Conservation (phyloP, 2,329 filamentous ascomycete genomes). For the Cadophora luteo-olivacea region DNA sequence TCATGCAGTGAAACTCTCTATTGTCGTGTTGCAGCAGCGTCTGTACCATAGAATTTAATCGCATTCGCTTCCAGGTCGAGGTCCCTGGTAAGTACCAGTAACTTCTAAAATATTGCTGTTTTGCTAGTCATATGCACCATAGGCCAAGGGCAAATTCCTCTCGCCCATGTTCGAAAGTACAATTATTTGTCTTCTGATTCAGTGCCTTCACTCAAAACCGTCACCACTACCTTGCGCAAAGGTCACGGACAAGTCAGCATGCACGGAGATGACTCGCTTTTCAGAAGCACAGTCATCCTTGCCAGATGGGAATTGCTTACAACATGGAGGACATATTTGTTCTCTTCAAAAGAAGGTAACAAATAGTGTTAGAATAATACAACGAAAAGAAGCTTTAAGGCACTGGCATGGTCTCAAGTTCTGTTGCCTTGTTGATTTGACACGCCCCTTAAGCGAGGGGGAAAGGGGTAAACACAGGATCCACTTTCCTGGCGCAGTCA, state of each 20-base stretch:
- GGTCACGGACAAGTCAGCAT: neutral
- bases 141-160: neutral
- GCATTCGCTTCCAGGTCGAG: neutral
- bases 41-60: neutral
- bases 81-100: neutral
- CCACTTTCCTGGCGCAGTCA: conserved; percentile 12
- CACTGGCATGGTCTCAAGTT: neutral
- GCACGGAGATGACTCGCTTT: neutral
- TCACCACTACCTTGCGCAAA: neutral
- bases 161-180: neutral
- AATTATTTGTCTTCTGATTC: neutral
- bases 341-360: neutral
- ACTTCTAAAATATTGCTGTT: neutral
- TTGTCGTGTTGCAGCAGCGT: neutral
- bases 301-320: neutral
- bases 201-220: neutral
- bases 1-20: neutral
- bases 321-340: neutral
- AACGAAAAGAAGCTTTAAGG: neutral
- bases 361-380: neutral
- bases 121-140: no score
- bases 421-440: neutral
- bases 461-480: neutral
- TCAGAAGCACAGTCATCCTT: neutral
- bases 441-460: neutral